Percentiles rank a stretch among this genome's conserved stretches.
phyloP scores from a whole-genome alignment of 2,329 filamentous ascomycete genomes.

The Microthyrium microscopicum region DNA sequence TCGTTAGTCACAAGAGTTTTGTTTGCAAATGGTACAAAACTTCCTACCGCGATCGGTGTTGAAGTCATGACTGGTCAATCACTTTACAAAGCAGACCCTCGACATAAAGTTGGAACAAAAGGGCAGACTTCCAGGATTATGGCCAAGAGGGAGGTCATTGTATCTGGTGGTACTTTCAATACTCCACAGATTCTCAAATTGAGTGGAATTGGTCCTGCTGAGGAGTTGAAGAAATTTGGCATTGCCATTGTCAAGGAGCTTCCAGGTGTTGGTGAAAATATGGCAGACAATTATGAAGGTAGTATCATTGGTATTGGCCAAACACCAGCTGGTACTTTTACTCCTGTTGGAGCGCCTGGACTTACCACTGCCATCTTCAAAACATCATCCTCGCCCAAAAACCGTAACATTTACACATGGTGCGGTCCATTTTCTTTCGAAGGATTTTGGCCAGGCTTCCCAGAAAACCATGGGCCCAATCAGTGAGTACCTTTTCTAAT shows the following conservation, averaged over 20 bases:
- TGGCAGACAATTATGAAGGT: conserved; percentile 33
- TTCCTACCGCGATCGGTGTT: conserved; percentile 24
- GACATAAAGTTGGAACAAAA: conserved; percentile 16
- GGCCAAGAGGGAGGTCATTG: conserved; percentile 24
- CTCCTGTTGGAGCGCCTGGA: conserved; percentile 31
- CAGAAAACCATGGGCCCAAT: conserved; percentile 10
- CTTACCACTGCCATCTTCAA: conserved; percentile 33
- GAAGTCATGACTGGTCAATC: conserved; percentile 22
- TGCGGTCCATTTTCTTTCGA: conserved; percentile 38
- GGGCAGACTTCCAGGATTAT: background rate
- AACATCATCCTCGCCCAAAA: conserved; percentile 18
- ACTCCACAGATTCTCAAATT: conserved; percentile 49
- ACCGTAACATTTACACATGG: conserved; percentile 34
- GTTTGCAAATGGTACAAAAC: conserved; percentile 19
- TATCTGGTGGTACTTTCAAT: conserved; percentile 41
- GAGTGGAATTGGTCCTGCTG: conserved; percentile 41
- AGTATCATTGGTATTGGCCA: background rate
- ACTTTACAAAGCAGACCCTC: conserved; percentile 23
- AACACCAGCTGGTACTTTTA: conserved; percentile 19
- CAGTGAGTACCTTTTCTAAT: background rate
- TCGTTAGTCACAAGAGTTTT: conserved; percentile 31
- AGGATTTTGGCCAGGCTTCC: conserved; percentile 39
- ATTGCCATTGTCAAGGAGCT: conserved; percentile 6
- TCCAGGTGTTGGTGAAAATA: conserved; percentile 46
- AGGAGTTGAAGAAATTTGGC: conserved; percentile 19